phyloP scores from a whole-genome alignment of 495 filamentous ascomycete species.

The Penicillium canescens region DNA sequence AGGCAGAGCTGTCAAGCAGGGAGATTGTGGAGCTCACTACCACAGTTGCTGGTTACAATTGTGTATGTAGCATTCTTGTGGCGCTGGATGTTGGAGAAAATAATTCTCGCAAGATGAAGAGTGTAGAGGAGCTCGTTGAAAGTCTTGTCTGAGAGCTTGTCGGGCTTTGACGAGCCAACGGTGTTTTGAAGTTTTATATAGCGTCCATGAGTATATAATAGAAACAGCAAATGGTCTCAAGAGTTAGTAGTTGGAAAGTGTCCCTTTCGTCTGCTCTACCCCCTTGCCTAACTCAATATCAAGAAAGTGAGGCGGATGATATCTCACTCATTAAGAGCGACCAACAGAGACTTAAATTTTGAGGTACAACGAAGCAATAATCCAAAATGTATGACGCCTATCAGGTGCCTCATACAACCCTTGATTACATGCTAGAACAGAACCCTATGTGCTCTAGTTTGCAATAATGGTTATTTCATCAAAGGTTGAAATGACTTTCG shows the following conservation, averaged over 20 bases:
- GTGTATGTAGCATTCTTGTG: constrained; percentile 74
- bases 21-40: constrained; percentile 60
- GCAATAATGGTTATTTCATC: neutral
- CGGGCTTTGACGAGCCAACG: neutral
- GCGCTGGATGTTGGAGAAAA: constrained; percentile 60
- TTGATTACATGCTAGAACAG: too few relatives aligned
- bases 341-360: too few relatives aligned
- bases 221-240: too few relatives aligned
- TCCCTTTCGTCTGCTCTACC: neutral
- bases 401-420: too few relatives aligned
- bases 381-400: too few relatives aligned
- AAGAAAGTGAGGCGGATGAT: too few relatives aligned
- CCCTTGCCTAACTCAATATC: too few relatives aligned
- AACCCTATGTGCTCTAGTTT: neutral
- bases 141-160: neutral
- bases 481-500: neutral
- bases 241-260: too few relatives aligned
- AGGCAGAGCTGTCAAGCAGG: constrained; percentile 45
- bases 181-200: neutral
- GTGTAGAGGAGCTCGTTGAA: constrained; percentile 3
- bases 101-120: constrained; percentile 15
- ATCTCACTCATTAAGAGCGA: too few relatives aligned
- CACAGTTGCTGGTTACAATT: constrained; percentile 74
- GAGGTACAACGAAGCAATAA: too few relatives aligned
- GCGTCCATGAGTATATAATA: too few relatives aligned